A percentile compares a stretch with the other conserved stretches of the same genome.
These are phyloP conservation scores for Mariannaea sp. DNA, from an alignment of 2,329 filamentous ascomycete species.

Conservation along the genomic window DNA sequence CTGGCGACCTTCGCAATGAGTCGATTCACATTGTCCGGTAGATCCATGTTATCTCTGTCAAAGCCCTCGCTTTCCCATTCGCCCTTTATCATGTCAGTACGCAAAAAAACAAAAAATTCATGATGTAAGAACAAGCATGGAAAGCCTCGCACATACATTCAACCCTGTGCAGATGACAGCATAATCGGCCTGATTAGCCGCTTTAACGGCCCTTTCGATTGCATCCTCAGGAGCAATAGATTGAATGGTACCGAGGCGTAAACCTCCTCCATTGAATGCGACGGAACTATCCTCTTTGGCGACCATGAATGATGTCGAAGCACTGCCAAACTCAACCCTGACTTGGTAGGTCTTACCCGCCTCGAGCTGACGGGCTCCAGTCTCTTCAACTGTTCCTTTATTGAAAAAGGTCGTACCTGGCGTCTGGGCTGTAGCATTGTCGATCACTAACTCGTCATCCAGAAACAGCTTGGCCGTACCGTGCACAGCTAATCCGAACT, in stretches of 20 bases:
- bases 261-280: too few species aligned
- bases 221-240: too few species aligned
- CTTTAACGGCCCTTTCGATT: too few species aligned
- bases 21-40: slow-evolving; percentile 18
- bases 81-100: too few species aligned
- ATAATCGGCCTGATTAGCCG: too few species aligned
- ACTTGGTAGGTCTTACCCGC: slow-evolving; percentile 22
- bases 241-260: too few species aligned
- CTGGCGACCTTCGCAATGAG: slow-evolving; percentile 12
- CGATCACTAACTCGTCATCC: slow-evolving; percentile 40
- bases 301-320: too few species aligned
- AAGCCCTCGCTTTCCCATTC: slow-evolving; percentile 26
- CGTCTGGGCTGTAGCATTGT: slow-evolving; percentile 37
- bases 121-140: too few species aligned
- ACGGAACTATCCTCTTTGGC: too few species aligned
- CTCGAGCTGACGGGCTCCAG: slow-evolving; percentile 11
- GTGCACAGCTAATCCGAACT: slow-evolving; percentile 41
- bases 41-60: slow-evolving; percentile 22
- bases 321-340: slow-evolving; percentile 13
- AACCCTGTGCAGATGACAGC: too few species aligned
- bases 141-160: too few species aligned
- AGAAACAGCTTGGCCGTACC: slow-evolving; percentile 42
- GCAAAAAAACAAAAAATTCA: too few species aligned
- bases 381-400: slow-evolving; percentile 41
- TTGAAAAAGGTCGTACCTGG: slow-evolving; percentile 43